These are phyloP conservation scores for Thuidium tamariscinum DNA, from an alignment of 225 moss, liverwort and hornwort genomes.

Conservation along the genomic window DNA sequence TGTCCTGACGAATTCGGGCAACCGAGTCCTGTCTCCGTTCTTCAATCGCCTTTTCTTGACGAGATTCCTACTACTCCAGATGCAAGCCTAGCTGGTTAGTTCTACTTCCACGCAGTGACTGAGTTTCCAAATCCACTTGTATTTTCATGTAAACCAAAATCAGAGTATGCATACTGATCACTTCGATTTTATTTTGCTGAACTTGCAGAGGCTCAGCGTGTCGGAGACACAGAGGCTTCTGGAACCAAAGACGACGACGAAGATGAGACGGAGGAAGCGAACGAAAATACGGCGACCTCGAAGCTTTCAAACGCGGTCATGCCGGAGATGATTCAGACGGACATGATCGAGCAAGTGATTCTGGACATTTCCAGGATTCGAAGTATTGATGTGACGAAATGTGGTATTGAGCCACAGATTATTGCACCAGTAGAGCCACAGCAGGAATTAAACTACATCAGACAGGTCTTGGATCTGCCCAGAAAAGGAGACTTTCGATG, in stretches of 20 bases:
- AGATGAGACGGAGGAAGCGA: background rate
- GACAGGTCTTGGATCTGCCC: conserved; percentile 31
- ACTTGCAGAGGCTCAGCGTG: conserved; percentile 1
- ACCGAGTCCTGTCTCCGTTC: conserved; percentile 59
- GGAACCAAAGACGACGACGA: background rate
- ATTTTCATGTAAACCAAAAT: background rate
- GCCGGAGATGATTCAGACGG: conserved; percentile 21
- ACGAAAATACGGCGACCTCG: background rate
- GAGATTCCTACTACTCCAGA: conserved; percentile 65
- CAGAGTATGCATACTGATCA: background rate
- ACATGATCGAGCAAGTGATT: conserved; percentile 60
- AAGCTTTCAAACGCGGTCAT: background rate
- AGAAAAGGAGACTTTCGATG: background rate
- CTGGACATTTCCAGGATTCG: conserved; percentile 65
- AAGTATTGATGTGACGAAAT: conserved; percentile 32
- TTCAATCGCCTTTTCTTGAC: conserved; percentile 74
- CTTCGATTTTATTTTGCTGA: background rate
- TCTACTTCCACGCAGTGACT: background rate
- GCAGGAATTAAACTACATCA: conserved; percentile 50
- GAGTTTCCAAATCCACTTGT: background rate
- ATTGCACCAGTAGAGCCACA: conserved; percentile 6
- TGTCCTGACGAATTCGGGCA: conserved; percentile 65
- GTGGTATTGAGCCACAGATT: conserved; percentile 17
- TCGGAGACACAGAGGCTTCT: background rate
- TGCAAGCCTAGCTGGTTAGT: conserved; percentile 50